Base-by-base conservation (phyloP, 352 stramenopile genomes). In the Plasmopara viticola region DNA sequence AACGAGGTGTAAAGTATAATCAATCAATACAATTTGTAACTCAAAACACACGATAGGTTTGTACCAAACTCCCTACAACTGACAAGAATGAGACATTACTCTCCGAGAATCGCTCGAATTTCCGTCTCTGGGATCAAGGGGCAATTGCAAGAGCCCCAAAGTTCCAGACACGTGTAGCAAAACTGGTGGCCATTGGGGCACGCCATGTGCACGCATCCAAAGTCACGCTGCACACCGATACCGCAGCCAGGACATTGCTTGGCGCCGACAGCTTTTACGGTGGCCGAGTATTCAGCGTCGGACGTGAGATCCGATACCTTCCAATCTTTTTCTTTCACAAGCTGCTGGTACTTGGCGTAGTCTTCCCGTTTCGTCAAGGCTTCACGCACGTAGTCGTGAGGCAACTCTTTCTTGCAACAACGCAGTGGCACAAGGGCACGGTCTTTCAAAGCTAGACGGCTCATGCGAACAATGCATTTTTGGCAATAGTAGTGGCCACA, bases 201-300 rank as follows among this genome's bases (percentile, higher is more conserved):
- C 39, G 46, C 78, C 66, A 91, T 91, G 66, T 91, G 77, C 14
- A 91, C 58, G 48, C 80, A 91, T n/a, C 80, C 80, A 53, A 73
- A 74, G 56, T 84, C 76, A 43, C 78, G 75, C 49, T 84, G 60
- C 28, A 91, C 75, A 34, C 80, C 80, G 10, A 91, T 71, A 13
- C 80, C 80, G 52, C 80, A 91, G 18, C 72, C 80, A 1, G 80
- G 78, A 41, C 80, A 91, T 41, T 89, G 80, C 52, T 91, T 91
- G 0, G 62, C 78, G 13, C 78, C 75, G 2, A 82, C 17, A 4
- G 38, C 25, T 30, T 45, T 44, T 9, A 91, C 75, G 9, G 56
- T 68, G 6, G 54, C 41, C 8, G 72, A 55, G 57, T 91, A 91
- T 49, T 88, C 78, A 25, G 53, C 52, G 54, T 91, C 80, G 6